A percentile compares a stretch with the other conserved stretches of the same genome.
phyloP scores from a whole-genome alignment of 75 land plant species.

The Sequoiadendron giganteum region DNA sequence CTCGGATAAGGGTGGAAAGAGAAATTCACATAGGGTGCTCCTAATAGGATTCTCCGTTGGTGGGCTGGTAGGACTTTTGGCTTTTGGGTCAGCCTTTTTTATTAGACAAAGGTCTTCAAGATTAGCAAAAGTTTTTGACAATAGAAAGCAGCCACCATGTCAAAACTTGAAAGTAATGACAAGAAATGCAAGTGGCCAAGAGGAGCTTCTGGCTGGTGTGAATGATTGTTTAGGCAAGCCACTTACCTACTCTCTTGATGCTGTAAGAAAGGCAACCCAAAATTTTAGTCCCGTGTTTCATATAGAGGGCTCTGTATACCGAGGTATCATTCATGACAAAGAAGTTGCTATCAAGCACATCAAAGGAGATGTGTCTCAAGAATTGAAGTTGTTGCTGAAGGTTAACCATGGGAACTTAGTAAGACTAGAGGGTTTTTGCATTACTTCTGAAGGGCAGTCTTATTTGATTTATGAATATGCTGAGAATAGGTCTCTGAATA shows the following conservation, averaged over 20 bases:
- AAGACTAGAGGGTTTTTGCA: conserved; percentile 36
- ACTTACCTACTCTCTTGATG: conserved; percentile 25
- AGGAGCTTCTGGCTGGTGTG: conserved; percentile 3
- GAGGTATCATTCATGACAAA: conserved; percentile 24
- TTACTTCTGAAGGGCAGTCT: conserved; percentile 16
- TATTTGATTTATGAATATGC: conserved; percentile 47
- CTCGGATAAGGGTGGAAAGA: background rate
- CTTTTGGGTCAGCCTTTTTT: background rate
- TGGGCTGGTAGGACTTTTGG: conserved; percentile 1
- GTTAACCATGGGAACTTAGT: conserved; percentile 32
- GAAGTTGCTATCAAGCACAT: conserved; percentile 50
- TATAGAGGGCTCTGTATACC: conserved; percentile 44
- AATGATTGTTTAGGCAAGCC: conserved; percentile 16
- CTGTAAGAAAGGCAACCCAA: conserved; percentile 32
- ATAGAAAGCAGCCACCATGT: conserved; percentile 5
- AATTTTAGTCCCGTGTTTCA: conserved; percentile 25
- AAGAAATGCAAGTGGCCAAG: background rate
- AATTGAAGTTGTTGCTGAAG: conserved; percentile 30
- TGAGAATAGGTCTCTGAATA: conserved; percentile 40
- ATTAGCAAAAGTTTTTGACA: background rate
- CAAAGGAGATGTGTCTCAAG: conserved; percentile 32
- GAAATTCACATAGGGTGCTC: background rate
- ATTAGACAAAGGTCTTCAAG: background rate
- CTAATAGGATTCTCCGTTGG: background rate
- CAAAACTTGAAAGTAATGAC: background rate